Percentiles rank a stretch among this genome's conserved stretches.
Conservation (phyloP, 2,329 filamentous ascomycete genomes). For the Colletotrichum tropicale region DNA sequence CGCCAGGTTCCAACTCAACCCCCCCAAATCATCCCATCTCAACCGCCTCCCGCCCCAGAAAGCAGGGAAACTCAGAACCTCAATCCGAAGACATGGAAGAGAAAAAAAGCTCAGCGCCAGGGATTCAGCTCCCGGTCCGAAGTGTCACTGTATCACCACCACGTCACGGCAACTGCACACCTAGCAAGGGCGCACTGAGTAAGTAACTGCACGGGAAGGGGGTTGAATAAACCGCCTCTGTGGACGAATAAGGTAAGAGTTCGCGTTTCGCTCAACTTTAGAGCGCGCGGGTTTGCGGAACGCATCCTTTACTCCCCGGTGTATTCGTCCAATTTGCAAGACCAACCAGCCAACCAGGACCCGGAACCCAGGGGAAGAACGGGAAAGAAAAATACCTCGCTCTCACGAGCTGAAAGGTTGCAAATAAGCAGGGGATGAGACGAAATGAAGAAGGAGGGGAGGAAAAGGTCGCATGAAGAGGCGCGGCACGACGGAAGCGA, state of each 20-base stretch:
- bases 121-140: neutral
- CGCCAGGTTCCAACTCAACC: neutral
- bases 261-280: neutral
- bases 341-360: neutral
- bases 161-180: neutral
- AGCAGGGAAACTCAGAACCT: neutral
- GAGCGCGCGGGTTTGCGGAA: neutral
- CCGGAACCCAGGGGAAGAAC: neutral
- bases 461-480: neutral
- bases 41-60: neutral
- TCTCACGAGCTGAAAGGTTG: neutral
- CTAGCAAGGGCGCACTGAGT: neutral
- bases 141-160: neutral
- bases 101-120: neutral
- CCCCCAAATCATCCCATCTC: constrained; percentile 4
- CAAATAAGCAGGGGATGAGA: neutral
- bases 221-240: neutral
- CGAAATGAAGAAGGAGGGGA: neutral
- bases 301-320: neutral
- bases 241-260: neutral
- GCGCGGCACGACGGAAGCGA: neutral
- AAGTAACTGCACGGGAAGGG: neutral
- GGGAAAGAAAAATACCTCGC: neutral
- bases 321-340: neutral
- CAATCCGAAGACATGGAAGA: neutral